Evolutionary conservation across 2,329 filamentous ascomycete genomes (phyloP).

Genomic region (Ceratocystis variospora): DNA sequence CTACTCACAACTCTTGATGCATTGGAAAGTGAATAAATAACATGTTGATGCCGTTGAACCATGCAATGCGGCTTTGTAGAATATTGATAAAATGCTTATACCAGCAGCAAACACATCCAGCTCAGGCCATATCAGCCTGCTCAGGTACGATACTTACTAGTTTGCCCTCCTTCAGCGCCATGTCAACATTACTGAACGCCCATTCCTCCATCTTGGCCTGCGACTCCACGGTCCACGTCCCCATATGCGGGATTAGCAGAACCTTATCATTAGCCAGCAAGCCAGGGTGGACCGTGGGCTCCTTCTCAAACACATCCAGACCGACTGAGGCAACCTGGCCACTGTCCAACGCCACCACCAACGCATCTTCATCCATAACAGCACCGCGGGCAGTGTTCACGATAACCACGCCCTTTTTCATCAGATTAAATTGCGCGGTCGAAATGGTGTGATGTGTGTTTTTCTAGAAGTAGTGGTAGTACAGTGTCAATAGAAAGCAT

Average conservation of each 20-base stretch:
- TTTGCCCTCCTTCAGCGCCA: slow-evolving; percentile 46
- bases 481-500: not conserved
- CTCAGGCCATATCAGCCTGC: slow-evolving; percentile 32
- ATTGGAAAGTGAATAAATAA: not conserved
- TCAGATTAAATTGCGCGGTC: slow-evolving; percentile 53
- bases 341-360: slow-evolving; percentile 56
- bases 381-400: slow-evolving; percentile 75
- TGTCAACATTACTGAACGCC: slow-evolving; percentile 55
- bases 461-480: slow-evolving; percentile 26
- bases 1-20: not conserved
- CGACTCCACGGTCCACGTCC: slow-evolving; percentile 61
- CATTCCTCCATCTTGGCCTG: slow-evolving; percentile 59
- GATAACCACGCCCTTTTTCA: slow-evolving; percentile 65
- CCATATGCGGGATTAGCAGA: slow-evolving; percentile 72
- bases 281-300: slow-evolving; percentile 62
- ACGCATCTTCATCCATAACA: slow-evolving; percentile 66
- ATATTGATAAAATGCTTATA: not conserved
- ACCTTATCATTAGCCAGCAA: slow-evolving; percentile 57
- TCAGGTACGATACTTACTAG: slow-evolving; percentile 60
- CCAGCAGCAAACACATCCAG: not conserved
- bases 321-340: slow-evolving; percentile 59
- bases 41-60: not conserved
- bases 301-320: slow-evolving; percentile 71
- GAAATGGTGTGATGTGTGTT: slow-evolving; percentile 65
- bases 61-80: not conserved